These are phyloP conservation scores for Globisporangium cylindrosporum DNA, from an alignment of 352 stramenopile genomes.

Conservation along the genomic window DNA sequence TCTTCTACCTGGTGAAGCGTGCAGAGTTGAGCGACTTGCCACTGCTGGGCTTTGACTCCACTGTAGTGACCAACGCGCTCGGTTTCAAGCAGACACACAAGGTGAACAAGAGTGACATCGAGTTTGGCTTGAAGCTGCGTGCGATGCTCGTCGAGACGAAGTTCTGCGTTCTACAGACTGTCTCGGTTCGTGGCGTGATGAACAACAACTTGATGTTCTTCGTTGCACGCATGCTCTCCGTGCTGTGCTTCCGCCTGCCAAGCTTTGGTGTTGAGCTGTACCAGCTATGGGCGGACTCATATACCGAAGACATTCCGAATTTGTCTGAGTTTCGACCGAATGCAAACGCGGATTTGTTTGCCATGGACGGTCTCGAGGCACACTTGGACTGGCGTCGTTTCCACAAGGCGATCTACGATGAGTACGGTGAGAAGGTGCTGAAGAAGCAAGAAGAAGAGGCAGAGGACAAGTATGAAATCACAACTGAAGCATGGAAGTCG, in stretches of 20 bases:
- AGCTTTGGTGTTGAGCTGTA: conserved; percentile 88
- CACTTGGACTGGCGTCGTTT: conserved; percentile 88
- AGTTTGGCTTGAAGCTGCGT: conserved; percentile 82
- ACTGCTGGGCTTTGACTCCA: conserved; percentile 81
- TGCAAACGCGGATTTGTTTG: conserved; percentile 81
- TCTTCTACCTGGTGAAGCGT: conserved; percentile 89
- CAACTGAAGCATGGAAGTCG: conserved; percentile 76
- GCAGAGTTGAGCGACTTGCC: conserved; percentile 83
- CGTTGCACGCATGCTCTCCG: conserved; percentile 82
- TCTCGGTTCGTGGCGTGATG: conserved; percentile 87
- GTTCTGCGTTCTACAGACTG: conserved; percentile 85
- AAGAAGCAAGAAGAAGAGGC: conserved; percentile 87
- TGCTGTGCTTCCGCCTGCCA: conserved; percentile 82
- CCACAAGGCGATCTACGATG: conserved; percentile 86
- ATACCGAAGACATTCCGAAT: conserved; percentile 72
- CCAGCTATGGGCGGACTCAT: conserved; percentile 85
- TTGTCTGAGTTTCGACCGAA: conserved; percentile 82
- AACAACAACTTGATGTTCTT: conserved; percentile 93
- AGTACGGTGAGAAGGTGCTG: conserved; percentile 82
- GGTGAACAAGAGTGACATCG: conserved; percentile 75
- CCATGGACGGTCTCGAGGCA: conserved; percentile 85
- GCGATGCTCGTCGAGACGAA: conserved; percentile 89
- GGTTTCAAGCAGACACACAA: conserved; percentile 77
- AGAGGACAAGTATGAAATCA: conserved; percentile 89
- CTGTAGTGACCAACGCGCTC: conserved; percentile 48